Percentiles rank a stretch among this genome's conserved stretches.
Evolutionary conservation across 768 basidiomycete species (phyloP).

Genomic region (Amanita polypyramis): DNA sequence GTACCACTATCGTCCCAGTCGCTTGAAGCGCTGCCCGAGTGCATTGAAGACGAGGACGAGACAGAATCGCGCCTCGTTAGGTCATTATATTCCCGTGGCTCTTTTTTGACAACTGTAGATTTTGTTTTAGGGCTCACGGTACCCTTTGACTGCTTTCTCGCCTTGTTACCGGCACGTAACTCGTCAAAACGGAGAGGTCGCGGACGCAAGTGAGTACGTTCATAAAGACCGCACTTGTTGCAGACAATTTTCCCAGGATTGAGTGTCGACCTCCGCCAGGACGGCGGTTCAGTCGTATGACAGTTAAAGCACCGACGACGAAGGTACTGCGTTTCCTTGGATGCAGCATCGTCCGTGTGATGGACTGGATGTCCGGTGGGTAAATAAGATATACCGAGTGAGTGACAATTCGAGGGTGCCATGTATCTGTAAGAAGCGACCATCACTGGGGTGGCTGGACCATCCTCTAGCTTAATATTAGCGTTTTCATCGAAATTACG

Average conservation of each 20-base stretch:
- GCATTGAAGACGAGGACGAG: conserved; percentile 46
- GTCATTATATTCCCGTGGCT: conserved; percentile 38
- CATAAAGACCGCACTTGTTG: conserved; percentile 90
- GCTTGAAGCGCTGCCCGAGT: conserved; percentile 48
- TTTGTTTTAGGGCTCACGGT: conserved; percentile 28
- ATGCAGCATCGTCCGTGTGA: conserved; percentile 85
- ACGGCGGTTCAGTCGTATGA: conserved; percentile 84
- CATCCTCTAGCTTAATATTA: conserved; percentile 60
- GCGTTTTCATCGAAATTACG: conserved; percentile 36
- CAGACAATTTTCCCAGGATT: conserved; percentile 90
- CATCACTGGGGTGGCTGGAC: conserved; percentile 35
- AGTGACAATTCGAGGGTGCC: conserved; percentile 19
- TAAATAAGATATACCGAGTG: conserved; percentile 27
- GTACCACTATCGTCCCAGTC: conserved; percentile 79
- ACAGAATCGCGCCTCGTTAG: conserved; percentile 52
- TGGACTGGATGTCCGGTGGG: conserved; percentile 57
- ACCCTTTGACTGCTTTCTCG: conserved; percentile 44
- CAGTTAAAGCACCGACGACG: conserved; percentile 86
- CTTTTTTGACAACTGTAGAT: conserved; percentile 47
- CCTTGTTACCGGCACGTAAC: conserved; percentile 78
- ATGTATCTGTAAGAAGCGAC: conserved; percentile 50
- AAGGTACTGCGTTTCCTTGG: conserved; percentile 86
- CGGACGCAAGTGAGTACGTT: conserved; percentile 78
- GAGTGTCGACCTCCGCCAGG: conserved; percentile 80
- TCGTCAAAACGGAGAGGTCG: conserved; percentile 83